Percentiles rank a stretch among this genome's conserved stretches.
Evolutionary conservation across 2,329 filamentous ascomycete species (phyloP).

Genomic region (Bipolaris sorokiniana): DNA sequence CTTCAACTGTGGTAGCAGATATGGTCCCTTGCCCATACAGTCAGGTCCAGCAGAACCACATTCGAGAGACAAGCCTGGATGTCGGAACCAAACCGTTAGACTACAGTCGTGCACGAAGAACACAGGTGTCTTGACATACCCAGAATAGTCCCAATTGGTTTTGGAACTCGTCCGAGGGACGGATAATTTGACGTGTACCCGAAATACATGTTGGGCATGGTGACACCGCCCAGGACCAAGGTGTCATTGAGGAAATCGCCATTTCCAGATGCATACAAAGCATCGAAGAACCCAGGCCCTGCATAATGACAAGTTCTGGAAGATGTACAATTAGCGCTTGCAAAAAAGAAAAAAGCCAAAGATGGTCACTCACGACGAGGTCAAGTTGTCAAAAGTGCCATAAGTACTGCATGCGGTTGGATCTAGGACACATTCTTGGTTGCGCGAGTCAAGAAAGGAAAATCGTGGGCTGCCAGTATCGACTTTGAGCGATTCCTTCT

Average conservation of each 20-base stretch:
- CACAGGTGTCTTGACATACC: background rate
- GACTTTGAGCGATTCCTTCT: background rate
- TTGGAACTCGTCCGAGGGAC: background rate
- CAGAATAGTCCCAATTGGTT: background rate
- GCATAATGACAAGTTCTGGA: background rate
- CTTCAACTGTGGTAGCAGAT: background rate
- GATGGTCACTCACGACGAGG: background rate
- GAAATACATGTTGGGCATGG: background rate
- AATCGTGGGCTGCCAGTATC: background rate
- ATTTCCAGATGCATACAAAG: background rate
- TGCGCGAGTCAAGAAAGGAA: background rate
- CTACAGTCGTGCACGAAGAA: background rate
- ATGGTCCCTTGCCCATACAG: background rate
- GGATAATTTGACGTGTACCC: background rate
- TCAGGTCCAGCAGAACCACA: background rate
- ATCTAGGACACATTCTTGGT: background rate
- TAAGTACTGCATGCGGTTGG: background rate
- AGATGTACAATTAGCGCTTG: background rate
- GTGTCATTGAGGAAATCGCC: conserved; percentile 1
- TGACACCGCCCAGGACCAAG: conserved; percentile 1
- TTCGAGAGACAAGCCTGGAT: background rate
- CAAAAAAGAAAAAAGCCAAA: too few relatives aligned
- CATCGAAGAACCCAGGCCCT: background rate
- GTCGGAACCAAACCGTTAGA: background rate
- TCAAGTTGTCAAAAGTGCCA: conserved; percentile 1